A percentile compares a stretch with the other conserved stretches of the same genome.
phyloP scores from a whole-genome alignment of 2,329 filamentous ascomycete genomes.

The Cladosporium sp. region DNA sequence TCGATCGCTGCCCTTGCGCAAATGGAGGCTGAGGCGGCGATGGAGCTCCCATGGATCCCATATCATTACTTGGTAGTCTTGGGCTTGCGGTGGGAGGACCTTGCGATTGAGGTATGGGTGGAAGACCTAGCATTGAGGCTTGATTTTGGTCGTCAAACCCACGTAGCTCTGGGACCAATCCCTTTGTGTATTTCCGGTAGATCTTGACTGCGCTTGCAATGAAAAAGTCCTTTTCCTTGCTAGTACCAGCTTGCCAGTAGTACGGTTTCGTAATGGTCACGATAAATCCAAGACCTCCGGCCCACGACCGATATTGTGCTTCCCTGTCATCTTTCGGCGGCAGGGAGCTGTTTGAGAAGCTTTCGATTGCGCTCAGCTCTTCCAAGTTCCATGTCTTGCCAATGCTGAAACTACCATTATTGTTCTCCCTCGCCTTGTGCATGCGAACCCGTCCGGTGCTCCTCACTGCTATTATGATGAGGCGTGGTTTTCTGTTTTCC shows the following conservation, averaged over 20 bases:
- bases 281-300: conserved; percentile 75
- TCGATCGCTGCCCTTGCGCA: conserved; percentile 23
- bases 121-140: conserved; percentile 63
- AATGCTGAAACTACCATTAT: conserved; percentile 90
- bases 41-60: background rate
- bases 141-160: conserved; percentile 80
- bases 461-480: conserved; percentile 90
- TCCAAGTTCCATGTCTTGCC: conserved; percentile 98
- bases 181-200: conserved; percentile 91
- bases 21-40: conserved; percentile 26
- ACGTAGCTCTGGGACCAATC: conserved; percentile 69
- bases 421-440: conserved; percentile 95
- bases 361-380: conserved; percentile 78
- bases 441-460: conserved; percentile 89
- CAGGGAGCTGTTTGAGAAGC: conserved; percentile 55
- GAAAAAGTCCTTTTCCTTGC: conserved; percentile 98
- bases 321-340: conserved; percentile 55
- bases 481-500: conserved; percentile 76
- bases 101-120: conserved; percentile 11
- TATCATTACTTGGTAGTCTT: background rate
- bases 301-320: conserved; percentile 66
- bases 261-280: conserved; percentile 91
- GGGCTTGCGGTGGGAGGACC: background rate
- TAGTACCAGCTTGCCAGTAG: conserved; percentile 90
- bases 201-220: conserved; percentile 95